Evolutionary conservation across 495 filamentous ascomycete species (phyloP).

Genomic region (Penicillium pancosmium): DNA sequence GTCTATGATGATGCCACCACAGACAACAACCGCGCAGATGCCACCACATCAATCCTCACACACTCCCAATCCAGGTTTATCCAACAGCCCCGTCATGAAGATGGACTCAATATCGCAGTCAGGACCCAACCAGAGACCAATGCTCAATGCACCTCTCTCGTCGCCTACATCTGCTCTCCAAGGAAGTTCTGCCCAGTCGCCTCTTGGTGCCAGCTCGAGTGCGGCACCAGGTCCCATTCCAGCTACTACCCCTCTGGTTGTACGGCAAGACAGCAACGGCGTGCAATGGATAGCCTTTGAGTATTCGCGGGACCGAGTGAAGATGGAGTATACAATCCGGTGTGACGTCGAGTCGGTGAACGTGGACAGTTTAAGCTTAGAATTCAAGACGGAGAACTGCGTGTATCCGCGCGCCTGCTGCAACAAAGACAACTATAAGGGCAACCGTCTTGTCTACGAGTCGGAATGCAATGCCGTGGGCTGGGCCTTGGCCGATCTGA

Average conservation of each 20-base stretch:
- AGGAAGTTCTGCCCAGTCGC: constrained; percentile 50
- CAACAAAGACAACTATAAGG: constrained; percentile 91
- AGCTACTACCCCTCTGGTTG: constrained; percentile 94
- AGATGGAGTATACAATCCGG: constrained; percentile 99
- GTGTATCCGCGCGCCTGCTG: constrained; percentile 96
- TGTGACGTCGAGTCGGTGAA: constrained; percentile 98
- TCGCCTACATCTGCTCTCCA: constrained; percentile 56
- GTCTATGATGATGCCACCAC: constrained; percentile 70
- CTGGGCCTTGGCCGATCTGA: constrained; percentile 93
- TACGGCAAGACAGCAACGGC: constrained; percentile 92
- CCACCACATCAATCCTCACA: constrained; percentile 53
- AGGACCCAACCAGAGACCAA: constrained; percentile 38
- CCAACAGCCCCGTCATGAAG: constrained; percentile 41
- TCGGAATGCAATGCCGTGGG: constrained; percentile 98
- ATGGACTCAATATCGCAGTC: constrained; percentile 51
- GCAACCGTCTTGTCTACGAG: constrained; percentile 93
- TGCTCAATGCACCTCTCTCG: constrained; percentile 47
- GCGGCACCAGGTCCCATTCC: constrained; percentile 98
- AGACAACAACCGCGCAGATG: constrained; percentile 58
- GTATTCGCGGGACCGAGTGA: constrained; percentile 95
- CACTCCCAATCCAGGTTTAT: constrained; percentile 41
- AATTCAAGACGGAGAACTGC: constrained; percentile 98
- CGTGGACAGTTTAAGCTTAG: constrained; percentile 76
- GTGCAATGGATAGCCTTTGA: constrained; percentile 99
- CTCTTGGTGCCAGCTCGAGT: constrained; percentile 68